Percentiles rank a stretch among this genome's conserved stretches.
phyloP scores from a whole-genome alignment of 768 basidiomycete species.

The Kwoniella dejecticola region DNA sequence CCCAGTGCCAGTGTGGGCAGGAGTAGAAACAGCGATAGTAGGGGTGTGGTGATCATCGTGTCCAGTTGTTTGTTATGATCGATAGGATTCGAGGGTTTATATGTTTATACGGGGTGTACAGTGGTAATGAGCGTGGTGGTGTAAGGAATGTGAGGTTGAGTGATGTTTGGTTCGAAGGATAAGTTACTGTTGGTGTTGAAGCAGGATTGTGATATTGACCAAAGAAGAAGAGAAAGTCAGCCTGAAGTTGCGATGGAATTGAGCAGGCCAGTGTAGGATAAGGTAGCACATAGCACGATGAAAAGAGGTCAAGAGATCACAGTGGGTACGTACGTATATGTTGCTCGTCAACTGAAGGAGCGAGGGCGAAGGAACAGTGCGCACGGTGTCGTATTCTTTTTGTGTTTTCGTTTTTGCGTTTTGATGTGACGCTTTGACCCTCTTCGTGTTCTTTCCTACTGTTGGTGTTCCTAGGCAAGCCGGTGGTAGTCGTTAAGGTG shows the following conservation, averaged over 20 bases:
- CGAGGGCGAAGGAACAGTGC: not conserved
- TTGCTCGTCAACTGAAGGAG: not conserved
- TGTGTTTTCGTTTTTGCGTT: too few relatives aligned
- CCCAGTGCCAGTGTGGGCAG: conserved; percentile 15
- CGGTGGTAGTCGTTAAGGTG: not conserved
- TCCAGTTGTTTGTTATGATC: not conserved
- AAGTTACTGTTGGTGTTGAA: conserved; percentile 2
- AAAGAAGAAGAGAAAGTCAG: conserved; percentile 1
- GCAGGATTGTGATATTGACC: conserved; percentile 10
- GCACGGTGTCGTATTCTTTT: conserved; percentile 7
- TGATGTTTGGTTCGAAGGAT: not conserved
- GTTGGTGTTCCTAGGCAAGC: too few relatives aligned
- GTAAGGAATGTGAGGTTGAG: conserved; percentile 18
- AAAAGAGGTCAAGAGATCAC: not conserved
- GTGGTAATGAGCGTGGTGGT: conserved; percentile 8
- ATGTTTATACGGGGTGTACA: not conserved
- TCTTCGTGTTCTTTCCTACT: conserved; percentile 1
- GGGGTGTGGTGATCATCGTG: conserved; percentile 16
- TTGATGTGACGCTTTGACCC: not conserved
- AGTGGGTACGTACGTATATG: conserved; percentile 4
- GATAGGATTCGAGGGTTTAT: not conserved
- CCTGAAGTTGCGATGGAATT: too few relatives aligned
- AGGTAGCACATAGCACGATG: not conserved
- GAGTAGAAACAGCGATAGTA: conserved; percentile 15
- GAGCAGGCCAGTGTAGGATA: not conserved